Evolutionary conservation across 2,329 filamentous ascomycete genomes (phyloP).

Genomic region (Zasmidium cellare): DNA sequence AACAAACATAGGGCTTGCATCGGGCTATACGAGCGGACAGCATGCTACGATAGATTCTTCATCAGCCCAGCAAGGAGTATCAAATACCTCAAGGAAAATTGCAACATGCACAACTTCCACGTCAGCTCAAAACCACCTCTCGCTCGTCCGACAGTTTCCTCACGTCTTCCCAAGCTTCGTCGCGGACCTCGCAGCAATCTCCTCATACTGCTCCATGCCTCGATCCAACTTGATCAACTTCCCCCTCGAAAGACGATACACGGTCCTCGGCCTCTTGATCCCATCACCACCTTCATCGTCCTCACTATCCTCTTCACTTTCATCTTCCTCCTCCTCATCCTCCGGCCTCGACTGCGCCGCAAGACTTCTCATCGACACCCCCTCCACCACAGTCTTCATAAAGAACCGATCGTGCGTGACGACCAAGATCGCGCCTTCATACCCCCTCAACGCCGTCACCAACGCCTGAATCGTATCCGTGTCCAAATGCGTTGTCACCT

Average conservation of each 20-base stretch:
- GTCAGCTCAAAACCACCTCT: too few species aligned
- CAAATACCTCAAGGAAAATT: too few species aligned
- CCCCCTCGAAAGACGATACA: constrained; percentile 21
- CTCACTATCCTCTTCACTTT: constrained; percentile 20
- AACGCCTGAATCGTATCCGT: constrained; percentile 76
- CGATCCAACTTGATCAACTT: constrained; percentile 15
- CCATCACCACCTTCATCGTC: constrained; percentile 17
- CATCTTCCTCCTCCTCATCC: constrained; percentile 32
- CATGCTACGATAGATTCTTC: too few species aligned
- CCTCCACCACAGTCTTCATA: constrained; percentile 71
- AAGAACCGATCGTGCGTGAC: constrained; percentile 85
- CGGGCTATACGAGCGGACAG: too few species aligned
- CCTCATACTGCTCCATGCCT: constrained; percentile 24
- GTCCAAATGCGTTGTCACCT: constrained; percentile 83
- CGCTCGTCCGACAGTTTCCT: too few species aligned
- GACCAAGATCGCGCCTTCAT: constrained; percentile 72
- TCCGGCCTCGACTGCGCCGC: constrained; percentile 14
- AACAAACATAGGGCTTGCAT: too few species aligned
- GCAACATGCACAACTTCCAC: too few species aligned
- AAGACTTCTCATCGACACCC: constrained; percentile 37
- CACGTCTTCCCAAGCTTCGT: constrained; percentile 16
- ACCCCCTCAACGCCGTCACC: constrained; percentile 64
- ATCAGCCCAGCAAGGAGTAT: too few species aligned
- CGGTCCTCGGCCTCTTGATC: constrained; percentile 9
- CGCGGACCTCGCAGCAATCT: constrained; percentile 19